Conservation (phyloP, 495 filamentous ascomycete genomes). For the Terfezia claveryi region DNA sequence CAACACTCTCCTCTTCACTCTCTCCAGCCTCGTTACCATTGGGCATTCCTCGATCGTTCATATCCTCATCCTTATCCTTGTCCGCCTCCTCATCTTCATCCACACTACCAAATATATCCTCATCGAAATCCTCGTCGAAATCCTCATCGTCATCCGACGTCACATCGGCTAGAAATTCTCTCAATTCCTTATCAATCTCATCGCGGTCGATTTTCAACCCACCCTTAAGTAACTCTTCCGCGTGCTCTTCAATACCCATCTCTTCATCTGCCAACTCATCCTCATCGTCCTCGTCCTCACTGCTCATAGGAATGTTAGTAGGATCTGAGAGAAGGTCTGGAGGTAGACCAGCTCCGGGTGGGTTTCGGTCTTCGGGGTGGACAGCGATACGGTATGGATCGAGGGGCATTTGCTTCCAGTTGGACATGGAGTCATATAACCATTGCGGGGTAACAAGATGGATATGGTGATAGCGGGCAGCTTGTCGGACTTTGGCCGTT, state of each 20-base stretch:
- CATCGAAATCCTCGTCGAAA: constrained; percentile 23
- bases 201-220: constrained; percentile 35
- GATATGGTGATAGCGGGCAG: constrained; percentile 43
- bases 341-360: constrained; percentile 16
- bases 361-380: constrained; percentile 36
- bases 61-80: background rate
- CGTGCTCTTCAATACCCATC: constrained; percentile 21
- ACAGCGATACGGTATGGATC: constrained; percentile 45
- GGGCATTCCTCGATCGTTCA: background rate
- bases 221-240: constrained; percentile 27
- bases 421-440: constrained; percentile 58
- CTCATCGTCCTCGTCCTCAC: constrained; percentile 25
- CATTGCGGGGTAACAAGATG: constrained; percentile 81
- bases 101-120: constrained; percentile 18
- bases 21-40: constrained; percentile 2
- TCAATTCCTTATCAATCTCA: constrained; percentile 46
- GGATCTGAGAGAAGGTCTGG: constrained; percentile 10
- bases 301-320: constrained; percentile 11
- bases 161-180: constrained; percentile 41
- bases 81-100: constrained; percentile 15
- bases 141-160: constrained; percentile 1
- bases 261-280: constrained; percentile 30
- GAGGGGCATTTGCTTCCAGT: constrained; percentile 58
- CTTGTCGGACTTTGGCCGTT: constrained; percentile 75
- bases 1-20: background rate